phyloP scores from a whole-genome alignment of 2,329 filamentous ascomycete species.

The Pleomassaria siparia region DNA sequence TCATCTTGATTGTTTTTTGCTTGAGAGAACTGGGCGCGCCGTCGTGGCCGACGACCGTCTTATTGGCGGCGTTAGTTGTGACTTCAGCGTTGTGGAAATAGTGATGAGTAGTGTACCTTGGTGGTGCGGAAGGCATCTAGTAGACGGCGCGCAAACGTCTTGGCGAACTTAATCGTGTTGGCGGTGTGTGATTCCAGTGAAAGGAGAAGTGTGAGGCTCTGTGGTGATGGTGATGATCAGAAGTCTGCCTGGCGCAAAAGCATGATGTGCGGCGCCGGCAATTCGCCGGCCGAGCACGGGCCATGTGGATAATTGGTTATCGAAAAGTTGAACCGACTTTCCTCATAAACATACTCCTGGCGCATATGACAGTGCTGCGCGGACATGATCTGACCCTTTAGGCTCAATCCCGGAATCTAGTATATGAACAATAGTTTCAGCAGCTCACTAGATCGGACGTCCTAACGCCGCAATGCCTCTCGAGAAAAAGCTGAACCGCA shows the following conservation, averaged over 20 bases:
- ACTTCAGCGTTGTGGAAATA: conserved; percentile 23
- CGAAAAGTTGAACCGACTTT: not conserved
- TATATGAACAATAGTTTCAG: not conserved
- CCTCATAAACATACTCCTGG: not conserved
- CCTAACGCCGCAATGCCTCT: conserved; percentile 40
- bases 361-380: not conserved
- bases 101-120: conserved; percentile 27
- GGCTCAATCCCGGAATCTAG: not conserved
- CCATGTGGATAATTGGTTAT: not conserved
- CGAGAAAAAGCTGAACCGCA: conserved; percentile 38
- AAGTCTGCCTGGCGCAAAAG: not conserved
- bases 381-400: not conserved
- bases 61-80: conserved; percentile 25
- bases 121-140: conserved; percentile 24
- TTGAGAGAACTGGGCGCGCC: conserved; percentile 7
- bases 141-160: conserved; percentile 18
- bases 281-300: not conserved
- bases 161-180: conserved; percentile 9
- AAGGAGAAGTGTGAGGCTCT: not conserved
- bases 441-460: too few species aligned
- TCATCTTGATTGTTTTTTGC: not conserved
- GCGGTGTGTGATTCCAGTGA: conserved; percentile 3
- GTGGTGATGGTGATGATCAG: not conserved
- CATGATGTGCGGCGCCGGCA: not conserved
- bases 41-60: conserved; percentile 26